Evolutionary conservation across 352 stramenopile genomes (phyloP), one percentile per base, ranked within the genome.

Genomic region (Phytopythium boreale): DNA sequence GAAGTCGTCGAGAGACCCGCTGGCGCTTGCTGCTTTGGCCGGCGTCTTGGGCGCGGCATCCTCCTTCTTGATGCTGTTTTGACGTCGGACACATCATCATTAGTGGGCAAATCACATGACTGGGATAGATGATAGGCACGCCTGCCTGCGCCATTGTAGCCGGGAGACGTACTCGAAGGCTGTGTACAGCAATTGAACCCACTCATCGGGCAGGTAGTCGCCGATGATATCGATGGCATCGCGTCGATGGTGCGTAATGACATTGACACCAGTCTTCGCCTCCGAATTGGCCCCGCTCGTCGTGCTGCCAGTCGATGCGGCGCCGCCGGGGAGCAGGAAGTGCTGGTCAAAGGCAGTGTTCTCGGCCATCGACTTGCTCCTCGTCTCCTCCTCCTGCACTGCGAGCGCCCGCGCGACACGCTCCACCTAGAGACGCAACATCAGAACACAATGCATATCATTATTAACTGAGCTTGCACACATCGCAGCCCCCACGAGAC

Each of bases 221-320:
- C 63, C 61, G 11, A 93, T 44, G n/a, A 89, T 51, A 17, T 86
- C 74, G 58, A 93, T 80, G 1, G 84, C 82, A 20, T 88, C 67
- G 29, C 75, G 70, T 57, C 76, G 60, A 56, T 74, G 70, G 14
- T 50, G 56, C 19, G 69, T 56, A n/a, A 72, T 37, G 53, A 75
- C 61, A 49, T 71, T 47, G 0, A 60, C 22, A 14, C 4, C 55
- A 8, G 0, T 22, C 15, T 50, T 47, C 22, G n/a, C 29, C 7
- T 6, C 22, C 15, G 53, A 24, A 4, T 39, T 57, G 11, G 17
- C 43, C 20, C 7, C 43, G 0, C 2, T 22, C 4, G 19, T 49
- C 43, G 64, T 53, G 9, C 66, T 39, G 17, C 15, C 50, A 7
- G 12, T 56, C 11, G 52, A 49, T 2, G 51, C 6, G 7, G 39